Percentiles rank a stretch among this genome's conserved stretches.
Conservation (phyloP, 345 rosid species). For the Cardiospermum halicacabum region DNA sequence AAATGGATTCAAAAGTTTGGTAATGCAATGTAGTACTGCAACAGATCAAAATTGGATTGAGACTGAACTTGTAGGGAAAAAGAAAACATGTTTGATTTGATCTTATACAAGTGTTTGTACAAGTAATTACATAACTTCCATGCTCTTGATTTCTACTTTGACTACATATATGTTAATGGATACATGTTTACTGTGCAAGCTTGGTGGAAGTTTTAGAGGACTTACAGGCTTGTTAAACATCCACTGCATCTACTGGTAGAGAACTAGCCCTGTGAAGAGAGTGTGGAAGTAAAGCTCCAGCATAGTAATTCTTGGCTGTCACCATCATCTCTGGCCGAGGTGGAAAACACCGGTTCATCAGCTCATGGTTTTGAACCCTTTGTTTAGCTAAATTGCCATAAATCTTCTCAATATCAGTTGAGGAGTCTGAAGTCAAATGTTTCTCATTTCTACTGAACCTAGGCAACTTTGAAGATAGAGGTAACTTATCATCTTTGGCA, state of each 20-base stretch:
- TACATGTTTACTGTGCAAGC: background rate
- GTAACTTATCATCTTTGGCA: constrained; percentile 8
- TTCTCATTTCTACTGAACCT: constrained; percentile 13
- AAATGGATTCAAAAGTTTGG: too few relatives aligned
- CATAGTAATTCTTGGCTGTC: constrained; percentile 35
- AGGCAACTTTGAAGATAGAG: constrained; percentile 12
- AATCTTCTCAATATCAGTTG: constrained; percentile 19
- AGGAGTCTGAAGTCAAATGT: constrained; percentile 5
- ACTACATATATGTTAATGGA: background rate
- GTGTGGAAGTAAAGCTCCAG: constrained; percentile 42
- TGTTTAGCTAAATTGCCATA: constrained; percentile 14
- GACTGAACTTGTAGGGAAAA: background rate
- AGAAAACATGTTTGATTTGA: background rate
- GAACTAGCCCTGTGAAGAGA: constrained; percentile 72
- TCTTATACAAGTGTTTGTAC: constrained; percentile 3
- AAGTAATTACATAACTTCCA: constrained; percentile 2
- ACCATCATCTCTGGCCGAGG: constrained; percentile 25
- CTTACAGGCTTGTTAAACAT: constrained; percentile 37
- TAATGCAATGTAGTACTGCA: too few relatives aligned
- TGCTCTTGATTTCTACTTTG: constrained; percentile 5
- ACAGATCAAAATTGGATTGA: background rate
- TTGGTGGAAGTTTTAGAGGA: constrained; percentile 2
- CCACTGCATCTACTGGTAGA: constrained; percentile 84
- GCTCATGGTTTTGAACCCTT: constrained; percentile 18
- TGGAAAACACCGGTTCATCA: constrained; percentile 2